A percentile compares a stretch with the other conserved stretches of the same genome.
These are phyloP conservation scores for Cyberlindnera euphorbiiphila DNA, from an alignment of 805 yeast species.

Conservation along the genomic window DNA sequence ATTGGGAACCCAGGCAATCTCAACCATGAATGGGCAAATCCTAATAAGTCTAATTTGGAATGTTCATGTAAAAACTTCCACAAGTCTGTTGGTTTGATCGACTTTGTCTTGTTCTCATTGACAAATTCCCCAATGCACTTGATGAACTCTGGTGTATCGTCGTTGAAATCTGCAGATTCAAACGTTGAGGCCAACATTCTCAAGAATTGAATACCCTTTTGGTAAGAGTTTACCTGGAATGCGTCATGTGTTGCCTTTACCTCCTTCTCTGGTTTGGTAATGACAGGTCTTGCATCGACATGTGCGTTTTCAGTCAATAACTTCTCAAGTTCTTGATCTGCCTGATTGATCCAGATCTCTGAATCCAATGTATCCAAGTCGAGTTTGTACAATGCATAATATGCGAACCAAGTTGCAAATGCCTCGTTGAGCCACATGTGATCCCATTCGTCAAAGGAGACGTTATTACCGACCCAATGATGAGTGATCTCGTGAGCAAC, in stretches of 20 bases:
- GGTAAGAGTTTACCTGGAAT: slow-evolving; percentile 49
- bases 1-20: slow-evolving; percentile 58
- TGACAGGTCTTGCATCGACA: slow-evolving; percentile 32
- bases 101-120: slow-evolving; percentile 30
- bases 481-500: slow-evolving; percentile 72
- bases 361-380: slow-evolving; percentile 27
- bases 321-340: slow-evolving; percentile 30
- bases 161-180: slow-evolving; percentile 30
- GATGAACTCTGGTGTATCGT: slow-evolving; percentile 32
- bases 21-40: slow-evolving; percentile 58
- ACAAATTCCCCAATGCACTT: slow-evolving; percentile 38
- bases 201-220: slow-evolving; percentile 54
- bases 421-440: slow-evolving; percentile 74
- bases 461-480: slow-evolving; percentile 74
- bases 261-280: slow-evolving; percentile 28
- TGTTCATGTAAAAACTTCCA: slow-evolving; percentile 43
- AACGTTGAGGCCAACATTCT: slow-evolving; percentile 48
- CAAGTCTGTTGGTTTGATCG: slow-evolving; percentile 47
- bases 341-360: slow-evolving; percentile 32
- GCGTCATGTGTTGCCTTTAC: slow-evolving; percentile 42
- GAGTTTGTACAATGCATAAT: slow-evolving; percentile 36
- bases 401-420: slow-evolving; percentile 73
- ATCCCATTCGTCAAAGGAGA: slow-evolving; percentile 65
- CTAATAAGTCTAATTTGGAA: slow-evolving; percentile 40
- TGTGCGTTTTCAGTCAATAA: slow-evolving; percentile 36